Evolutionary conservation across 1,284 basidiomycete species (phyloP), one percentile per base, ranked within the genome.

Genomic region (Mycosarcoma mackinlayi): DNA sequence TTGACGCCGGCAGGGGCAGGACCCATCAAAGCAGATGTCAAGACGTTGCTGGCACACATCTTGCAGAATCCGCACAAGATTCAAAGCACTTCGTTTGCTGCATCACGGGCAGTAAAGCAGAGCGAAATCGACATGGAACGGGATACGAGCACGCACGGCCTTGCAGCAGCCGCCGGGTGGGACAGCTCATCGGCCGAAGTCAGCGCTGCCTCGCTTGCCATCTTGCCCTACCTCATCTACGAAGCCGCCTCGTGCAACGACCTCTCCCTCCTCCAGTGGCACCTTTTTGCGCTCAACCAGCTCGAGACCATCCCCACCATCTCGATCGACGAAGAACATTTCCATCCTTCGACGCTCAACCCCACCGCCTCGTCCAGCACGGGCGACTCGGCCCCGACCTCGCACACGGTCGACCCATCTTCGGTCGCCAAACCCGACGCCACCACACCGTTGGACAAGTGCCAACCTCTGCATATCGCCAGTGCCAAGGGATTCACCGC

Each of bases 381-480:
- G 4, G 55, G 57, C 24, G 50, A 52, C 18, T 19, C 46, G 3
- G 54, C 62, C 0, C 9, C 51, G 6, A 66, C 59, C 13, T 21
- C 39, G 8, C 54, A 48, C 30, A 44, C 39, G 11, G 35, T 44
- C 7, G 30, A 28, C 4, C 41, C 31, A 9, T 38, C 9, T 19
- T 35, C 33, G 16, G n/a, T n/a, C 7, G 35, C 41, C 3, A 39
- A 40, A 6, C 51, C 47, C 1, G 38, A 46, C 34, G 33, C 46
- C 16, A 64, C 60, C 0, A 61, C 72, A 1, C 68, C 57, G 6
- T 34, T 74, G 21, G 73, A 76, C n/a, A 58, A 62, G 23, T 27
- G 71, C 54, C 88, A 91, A 9, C 90, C 92, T 6, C 84, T 95
- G 34, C 93, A 95, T 75, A 87, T 90, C 19, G 92, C 93, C 3